A percentile compares a stretch with the other conserved stretches of the same genome.
phyloP scores from a whole-genome alignment of 1,284 basidiomycete genomes.

The Erythrobasidium hasegawianum region DNA sequence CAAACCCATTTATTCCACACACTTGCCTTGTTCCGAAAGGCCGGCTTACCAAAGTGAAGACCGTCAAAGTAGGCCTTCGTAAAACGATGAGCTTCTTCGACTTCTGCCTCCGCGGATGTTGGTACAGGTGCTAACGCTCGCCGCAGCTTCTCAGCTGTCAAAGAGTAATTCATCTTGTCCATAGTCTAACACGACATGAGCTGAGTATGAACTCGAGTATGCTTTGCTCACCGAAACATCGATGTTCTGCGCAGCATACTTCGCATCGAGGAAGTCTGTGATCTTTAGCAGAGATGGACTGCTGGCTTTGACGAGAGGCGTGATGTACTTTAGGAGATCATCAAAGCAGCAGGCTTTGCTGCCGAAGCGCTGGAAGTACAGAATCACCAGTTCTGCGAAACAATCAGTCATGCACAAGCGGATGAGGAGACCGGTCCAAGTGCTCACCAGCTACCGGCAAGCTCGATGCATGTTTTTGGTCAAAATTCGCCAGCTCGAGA shows the following conservation, averaged over 20 bases:
- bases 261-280: neutral
- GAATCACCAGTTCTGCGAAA: constrained; percentile 48
- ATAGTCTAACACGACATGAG: constrained; percentile 51
- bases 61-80: constrained; percentile 61
- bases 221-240: constrained; percentile 15
- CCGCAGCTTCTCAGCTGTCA: constrained; percentile 68
- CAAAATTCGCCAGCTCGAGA: constrained; percentile 65
- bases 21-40: neutral
- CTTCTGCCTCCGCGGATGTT: constrained; percentile 59
- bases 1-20: neutral
- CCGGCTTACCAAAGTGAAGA: constrained; percentile 58
- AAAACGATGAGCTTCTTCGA: constrained; percentile 56
- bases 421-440: no score
- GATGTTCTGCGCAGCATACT: neutral
- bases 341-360: constrained; percentile 80
- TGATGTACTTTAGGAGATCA: constrained; percentile 65
- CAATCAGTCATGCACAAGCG: no score
- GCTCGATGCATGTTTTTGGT: constrained; percentile 44
- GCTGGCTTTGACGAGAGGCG: constrained; percentile 53
- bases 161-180: constrained; percentile 58
- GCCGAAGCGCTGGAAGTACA: constrained; percentile 69
- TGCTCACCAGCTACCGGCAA: constrained; percentile 20
- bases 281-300: constrained; percentile 4
- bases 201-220: neutral
- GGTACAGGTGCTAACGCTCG: constrained; percentile 55